Evolutionary conservation across 1,284 basidiomycete genomes (phyloP), one percentile per base, ranked within the genome.

Genomic region (Wolfiporia cocos): DNA sequence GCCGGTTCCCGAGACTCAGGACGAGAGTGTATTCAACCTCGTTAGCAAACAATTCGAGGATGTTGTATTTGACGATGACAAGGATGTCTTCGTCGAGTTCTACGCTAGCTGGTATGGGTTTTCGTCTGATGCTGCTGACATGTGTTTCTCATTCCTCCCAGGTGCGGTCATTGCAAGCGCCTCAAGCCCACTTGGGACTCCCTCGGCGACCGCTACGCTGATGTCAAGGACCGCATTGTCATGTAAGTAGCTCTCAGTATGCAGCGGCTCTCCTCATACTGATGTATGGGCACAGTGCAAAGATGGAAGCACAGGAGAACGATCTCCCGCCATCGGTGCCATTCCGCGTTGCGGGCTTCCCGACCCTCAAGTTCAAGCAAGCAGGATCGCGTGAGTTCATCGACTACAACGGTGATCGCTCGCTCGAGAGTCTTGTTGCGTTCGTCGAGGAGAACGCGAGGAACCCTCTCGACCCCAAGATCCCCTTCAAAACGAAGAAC

Each of bases 21-120:
- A 88, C 49, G 90, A 88, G 60, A 74, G 77, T 41, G 93, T 96
- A 39, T 87, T 80, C 67, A 79, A 74, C 36, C 72, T 99, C 31
- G 95, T 98, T 42, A 82, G 91, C 51, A 87, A 92, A 65, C 81
- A 88, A 55, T 99, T 97, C 56, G 90, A 98, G 5, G 69, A 88
- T 43, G 71, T 95, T 42, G 82, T 92, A 32, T 82, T 80, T 49
- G 88, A 97, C 61, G 86, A 93, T 49, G 69, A 73, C 44, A 97
- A 96, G 73, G 95, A 99, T 65, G 85, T 97, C 56, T 93, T 99
- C 55, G 74, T 97, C 56, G 96, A 99, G 69, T 94, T 96, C 68
- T 98, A 92, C 61, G 96, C 95, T 41, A 83, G 91, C 42, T 99
- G 96, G 95, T 96, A 70, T 14, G 42, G 9, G 14, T 12, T 9